These are phyloP conservation scores for Fusarium burgessii DNA, from an alignment of 2,329 filamentous ascomycete genomes.

Conservation along the genomic window DNA sequence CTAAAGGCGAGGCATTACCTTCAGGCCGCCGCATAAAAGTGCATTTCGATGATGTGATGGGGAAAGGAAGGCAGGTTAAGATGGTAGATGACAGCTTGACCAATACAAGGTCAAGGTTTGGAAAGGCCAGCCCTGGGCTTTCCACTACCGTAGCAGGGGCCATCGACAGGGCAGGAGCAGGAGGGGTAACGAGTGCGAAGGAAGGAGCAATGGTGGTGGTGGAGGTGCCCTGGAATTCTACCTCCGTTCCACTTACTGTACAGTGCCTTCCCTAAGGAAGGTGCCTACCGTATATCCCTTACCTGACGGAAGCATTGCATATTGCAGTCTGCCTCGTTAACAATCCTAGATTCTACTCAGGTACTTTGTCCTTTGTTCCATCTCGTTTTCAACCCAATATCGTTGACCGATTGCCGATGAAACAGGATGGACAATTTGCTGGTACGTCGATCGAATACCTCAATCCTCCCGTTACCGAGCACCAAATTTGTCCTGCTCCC, in stretches of 20 bases:
- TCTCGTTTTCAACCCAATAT: constrained; percentile 14
- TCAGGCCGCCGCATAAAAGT: constrained; percentile 27
- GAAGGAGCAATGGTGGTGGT: neutral
- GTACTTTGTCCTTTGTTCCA: neutral
- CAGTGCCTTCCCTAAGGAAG: constrained; percentile 1
- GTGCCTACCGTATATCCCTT: neutral
- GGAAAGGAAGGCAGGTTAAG: neutral
- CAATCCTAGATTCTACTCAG: constrained; percentile 1
- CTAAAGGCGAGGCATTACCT: constrained; percentile 34
- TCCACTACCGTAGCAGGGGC: constrained; percentile 1
- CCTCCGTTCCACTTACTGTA: neutral
- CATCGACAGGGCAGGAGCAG: constrained; percentile 16
- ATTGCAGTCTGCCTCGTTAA: constrained; percentile 28
- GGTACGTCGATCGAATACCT: constrained; percentile 19
- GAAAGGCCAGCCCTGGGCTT: neutral
- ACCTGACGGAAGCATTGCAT: neutral
- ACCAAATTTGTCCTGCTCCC: constrained; percentile 18
- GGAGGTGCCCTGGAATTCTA: neutral
- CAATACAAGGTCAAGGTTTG: neutral
- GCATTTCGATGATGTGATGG: constrained; percentile 11
- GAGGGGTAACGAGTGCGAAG: constrained; percentile 25
- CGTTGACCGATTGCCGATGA: constrained; percentile 17
- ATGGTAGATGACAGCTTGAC: neutral
- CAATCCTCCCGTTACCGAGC: constrained; percentile 34
- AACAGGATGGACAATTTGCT: constrained; percentile 14